Base-by-base conservation (phyloP, 2,329 filamentous ascomycete genomes). In the Penicillium sclerotigenum region DNA sequence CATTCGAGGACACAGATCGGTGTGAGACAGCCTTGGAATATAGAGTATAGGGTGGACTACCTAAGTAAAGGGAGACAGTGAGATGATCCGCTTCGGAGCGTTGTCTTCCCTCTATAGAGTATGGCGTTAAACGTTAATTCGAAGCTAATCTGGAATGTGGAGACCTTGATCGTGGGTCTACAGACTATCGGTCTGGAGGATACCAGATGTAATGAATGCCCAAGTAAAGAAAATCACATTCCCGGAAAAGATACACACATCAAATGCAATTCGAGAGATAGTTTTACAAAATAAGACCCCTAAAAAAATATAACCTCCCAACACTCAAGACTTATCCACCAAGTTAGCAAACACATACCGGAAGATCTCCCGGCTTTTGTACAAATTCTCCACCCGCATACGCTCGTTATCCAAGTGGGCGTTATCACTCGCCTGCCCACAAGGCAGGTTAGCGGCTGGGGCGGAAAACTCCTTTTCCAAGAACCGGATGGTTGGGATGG, bases 341-440 rank as follows among this genome's bases (percentile, higher is more conserved):
- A 94, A 71, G 61, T 86, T 84, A 63, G 80, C 78, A 76, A 99
- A 99, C 6, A 97, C 90, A 69, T 85, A 84, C 59, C 86, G 87
- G 65, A 99, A 94, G 58, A 99, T 96, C 73, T 94, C 91, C 61
- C 92, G 85, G 61, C 91, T 94, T 77, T 96, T 97, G 58, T 91
- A 84, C 65, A 99, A 71, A 74, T 99, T 99, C 65, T 89, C 77
- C 54, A 99, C 79, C 50, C 94, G 81, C 73, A 99, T 78, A n/a
- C 94, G 79, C 80, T 99, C 94, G 68, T 99, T 97, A 68, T 96
- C 90, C 74, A 99, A 75, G 82, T 99, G 94, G 18, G 93, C 94
- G 49, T 87, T 87, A 69, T 99, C 94, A 65, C 90, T 97, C 13
- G 93, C 91, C 74, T 97, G 92, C 0, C 95, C 95, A 68, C 92